A percentile compares a stretch with the other conserved stretches of the same genome.
Evolutionary conservation across 768 basidiomycete species (phyloP).

Genomic region (Boletus subcaerulescens): DNA sequence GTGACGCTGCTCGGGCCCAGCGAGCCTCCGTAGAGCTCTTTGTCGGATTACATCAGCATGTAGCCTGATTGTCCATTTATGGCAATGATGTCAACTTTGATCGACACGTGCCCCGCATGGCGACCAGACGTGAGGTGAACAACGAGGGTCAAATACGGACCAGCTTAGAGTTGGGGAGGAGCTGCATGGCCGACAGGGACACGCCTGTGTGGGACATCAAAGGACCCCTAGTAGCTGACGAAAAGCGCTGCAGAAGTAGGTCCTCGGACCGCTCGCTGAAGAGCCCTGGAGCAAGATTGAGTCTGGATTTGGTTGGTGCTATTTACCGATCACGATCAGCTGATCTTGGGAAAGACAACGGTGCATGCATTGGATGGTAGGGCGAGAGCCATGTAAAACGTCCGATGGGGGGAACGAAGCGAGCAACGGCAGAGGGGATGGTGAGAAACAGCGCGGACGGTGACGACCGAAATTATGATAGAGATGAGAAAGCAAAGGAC

Average conservation of each 20-base stretch:
- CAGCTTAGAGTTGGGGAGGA: not conserved
- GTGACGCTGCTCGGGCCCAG: too few species aligned
- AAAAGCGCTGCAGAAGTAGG: not conserved
- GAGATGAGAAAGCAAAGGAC: not conserved
- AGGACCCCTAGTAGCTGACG: too few species aligned
- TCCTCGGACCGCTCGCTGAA: conserved; percentile 4
- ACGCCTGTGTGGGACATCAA: not conserved
- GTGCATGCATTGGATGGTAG: too few species aligned
- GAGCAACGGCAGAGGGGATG: too few species aligned
- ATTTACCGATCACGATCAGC: not conserved
- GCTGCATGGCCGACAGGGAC: conserved; percentile 11
- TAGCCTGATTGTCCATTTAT: not conserved
- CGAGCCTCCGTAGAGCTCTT: not conserved
- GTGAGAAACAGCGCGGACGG: conserved; percentile 1
- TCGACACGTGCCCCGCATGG: conserved; percentile 10
- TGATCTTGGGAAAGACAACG: conserved; percentile 7
- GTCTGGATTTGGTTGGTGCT: not conserved
- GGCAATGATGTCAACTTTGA: not conserved
- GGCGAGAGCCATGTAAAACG: not conserved
- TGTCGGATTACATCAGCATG: conserved; percentile 1
- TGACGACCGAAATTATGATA: not conserved
- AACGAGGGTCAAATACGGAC: conserved; percentile 3
- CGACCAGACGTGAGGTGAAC: conserved; percentile 1
- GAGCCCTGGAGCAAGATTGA: not conserved
- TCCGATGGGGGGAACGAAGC: too few species aligned